Conservation (phyloP, 129 eudicot species). For the Artemisia tridentata region DNA sequence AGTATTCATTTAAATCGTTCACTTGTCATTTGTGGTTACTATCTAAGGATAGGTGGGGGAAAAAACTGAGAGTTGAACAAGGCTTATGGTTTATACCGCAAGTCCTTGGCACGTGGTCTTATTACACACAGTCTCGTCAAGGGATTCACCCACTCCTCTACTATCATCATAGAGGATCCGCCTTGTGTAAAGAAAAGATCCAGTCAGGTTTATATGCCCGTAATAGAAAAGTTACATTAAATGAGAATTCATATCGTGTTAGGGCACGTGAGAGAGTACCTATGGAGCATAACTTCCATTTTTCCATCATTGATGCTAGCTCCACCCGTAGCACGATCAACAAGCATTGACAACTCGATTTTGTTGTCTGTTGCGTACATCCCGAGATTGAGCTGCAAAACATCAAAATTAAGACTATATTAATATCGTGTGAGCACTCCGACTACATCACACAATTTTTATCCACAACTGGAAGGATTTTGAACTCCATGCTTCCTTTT, state of each 20-base stretch:
- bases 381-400: no score
- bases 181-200: slow-evolving; percentile 25
- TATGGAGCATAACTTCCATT: neutral
- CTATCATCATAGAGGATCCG: slow-evolving; percentile 62
- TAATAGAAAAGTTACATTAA: no score
- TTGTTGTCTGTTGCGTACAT: no score
- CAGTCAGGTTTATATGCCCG: slow-evolving; percentile 2
- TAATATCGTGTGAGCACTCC: no score
- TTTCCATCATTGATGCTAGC: neutral
- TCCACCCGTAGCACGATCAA: no score
- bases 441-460: no score
- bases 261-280: neutral
- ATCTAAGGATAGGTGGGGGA: neutral
- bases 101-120: slow-evolving; percentile 68
- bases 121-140: slow-evolving; percentile 71
- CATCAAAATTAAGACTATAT: no score
- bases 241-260: no score
- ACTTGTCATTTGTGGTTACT: slow-evolving; percentile 7
- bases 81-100: slow-evolving; percentile 40
- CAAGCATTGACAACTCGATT: no score
- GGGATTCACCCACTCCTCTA: slow-evolving; percentile 85
- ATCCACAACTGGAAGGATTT: no score
- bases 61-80: neutral
- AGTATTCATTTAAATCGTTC: no score
- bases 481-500: no score